Base-by-base conservation (phyloP, 2,329 filamentous ascomycete genomes). In the Stagonosporopsis tanaceti region DNA sequence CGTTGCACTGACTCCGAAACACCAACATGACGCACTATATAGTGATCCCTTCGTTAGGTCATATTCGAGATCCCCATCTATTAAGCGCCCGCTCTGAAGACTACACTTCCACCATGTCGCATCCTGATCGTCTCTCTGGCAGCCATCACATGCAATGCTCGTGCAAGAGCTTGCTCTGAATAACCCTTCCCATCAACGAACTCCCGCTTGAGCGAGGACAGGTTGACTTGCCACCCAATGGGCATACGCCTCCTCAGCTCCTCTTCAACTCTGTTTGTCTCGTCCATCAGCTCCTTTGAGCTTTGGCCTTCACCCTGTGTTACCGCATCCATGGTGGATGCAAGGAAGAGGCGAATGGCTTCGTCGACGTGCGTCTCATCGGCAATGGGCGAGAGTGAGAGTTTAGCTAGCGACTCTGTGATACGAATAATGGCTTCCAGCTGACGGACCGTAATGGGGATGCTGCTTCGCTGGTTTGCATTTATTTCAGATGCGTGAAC, bases 381-480 rank as follows among this genome's bases (percentile, higher is more conserved):
- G 2, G 94, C 95, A 39, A 97, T 84, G 3, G 93, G 89, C 0
- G 90, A 92, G 8, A 99, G 85, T 0, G 90, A 88, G 40, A 99
- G 82, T 77, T 99, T 99, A 54, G 95, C 95, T 2, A 99, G 86
- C 0, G 95, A 93, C 76, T 99, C 95, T 2, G 93, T 96, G 71
- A 99, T 98, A 74, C 95, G 94, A 62, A 98, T 91, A 66, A 99
- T 96, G 69, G 94, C 94, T 78, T 99, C 95, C 6, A 99, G 86
- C 76, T 99, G 95, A 76, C 95, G 93, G 48, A 99, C 91, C 0
- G 95, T 99, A 77, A 99, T 99, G 48, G 95, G 95, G 69, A 99
- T 98, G 20, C 91, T 95, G 6, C 92, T 96, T 17, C 95, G 90
- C 38, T 90, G 85, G 76, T 97, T 96, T 62, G 93, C 90, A 70